These are phyloP conservation scores for Ocimum tenuiflorum DNA, from an alignment of 257 asterid genomes.

Conservation along the genomic window DNA sequence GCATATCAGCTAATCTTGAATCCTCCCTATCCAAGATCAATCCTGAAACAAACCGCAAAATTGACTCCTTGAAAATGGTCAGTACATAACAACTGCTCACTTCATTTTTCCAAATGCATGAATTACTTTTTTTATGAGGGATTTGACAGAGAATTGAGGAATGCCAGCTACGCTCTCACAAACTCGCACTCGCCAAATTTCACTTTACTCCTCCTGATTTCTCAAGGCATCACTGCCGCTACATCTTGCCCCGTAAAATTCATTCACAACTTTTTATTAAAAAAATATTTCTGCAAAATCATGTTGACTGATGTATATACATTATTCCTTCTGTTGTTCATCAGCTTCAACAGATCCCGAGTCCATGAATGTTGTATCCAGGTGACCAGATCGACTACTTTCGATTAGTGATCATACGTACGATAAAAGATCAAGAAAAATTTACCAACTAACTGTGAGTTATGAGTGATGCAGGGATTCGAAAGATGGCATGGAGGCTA, in stretches of 20 bases:
- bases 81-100: neutral
- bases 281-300: too few species aligned
- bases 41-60: conserved; percentile 33
- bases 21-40: conserved; percentile 20
- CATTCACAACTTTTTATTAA: too few species aligned
- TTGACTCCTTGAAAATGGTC: conserved; percentile 42
- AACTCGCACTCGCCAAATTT: conserved; percentile 27
- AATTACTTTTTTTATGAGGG: neutral
- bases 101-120: neutral
- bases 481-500: neutral
- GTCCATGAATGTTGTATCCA: too few species aligned
- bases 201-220: conserved; percentile 29
- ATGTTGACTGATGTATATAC: too few species aligned
- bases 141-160: conserved; percentile 32
- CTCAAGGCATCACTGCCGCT: conserved; percentile 37
- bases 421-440: too few species aligned
- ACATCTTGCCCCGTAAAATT: conserved; percentile 23
- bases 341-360: too few species aligned
- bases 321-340: too few species aligned
- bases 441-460: too few species aligned
- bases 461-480: conserved; percentile 1
- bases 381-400: too few species aligned
- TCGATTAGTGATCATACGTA: too few species aligned
- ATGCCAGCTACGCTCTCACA: conserved; percentile 42
- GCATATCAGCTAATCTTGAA: conserved; percentile 45